Evolutionary conservation across 2,329 filamentous ascomycete species (phyloP), one percentile per base, ranked within the genome.

Genomic region (Xylariaceae sp.): DNA sequence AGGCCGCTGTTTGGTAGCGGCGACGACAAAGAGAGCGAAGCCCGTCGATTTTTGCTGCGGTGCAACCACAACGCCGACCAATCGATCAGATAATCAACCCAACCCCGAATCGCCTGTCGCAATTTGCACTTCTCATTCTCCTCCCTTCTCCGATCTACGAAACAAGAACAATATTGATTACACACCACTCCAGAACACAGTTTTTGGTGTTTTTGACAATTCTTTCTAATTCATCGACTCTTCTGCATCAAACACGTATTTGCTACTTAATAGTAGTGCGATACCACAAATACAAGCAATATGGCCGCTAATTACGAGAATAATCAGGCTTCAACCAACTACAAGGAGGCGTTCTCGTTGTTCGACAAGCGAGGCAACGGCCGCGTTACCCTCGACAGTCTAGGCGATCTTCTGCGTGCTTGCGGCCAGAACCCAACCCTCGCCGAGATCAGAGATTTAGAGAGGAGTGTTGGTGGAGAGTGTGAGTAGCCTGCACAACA

Each of bases 331-430:
- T 86, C 83, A 58, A 97, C 93, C 80, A 97, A 99, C 88, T 99
- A 97, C 91, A 97, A 97, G 83, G 94, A 99, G 87, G 94, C 94
- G 66, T 99, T 99, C 78, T 92, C 92, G 69, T 89, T 99, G 74
- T 99, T 97, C 82, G 94, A 99, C 83, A 97, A 97, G 87, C 93
- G 94, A 75, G 94, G 94, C 72, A 96, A 91, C 72, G 92, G 93
- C 71, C 92, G 92, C 67, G 94, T 97, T 65, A 77, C 89, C 33
- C 81, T 92, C 73, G 89, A 93, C 64, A 88, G 87, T 61, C 85
- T 99, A 52, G 94, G 94, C 65, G 94, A 99, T 73, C 84, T 99
- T 57, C 86, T 99, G 64, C 89, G 94, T 72, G 94, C 94, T 50
- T 99, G 94, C 73, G 94, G 94, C 41, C 94, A 99, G 81, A 99